Conservation (phyloP, 306 rosid genomes). For the Dicorynia guianensis region DNA sequence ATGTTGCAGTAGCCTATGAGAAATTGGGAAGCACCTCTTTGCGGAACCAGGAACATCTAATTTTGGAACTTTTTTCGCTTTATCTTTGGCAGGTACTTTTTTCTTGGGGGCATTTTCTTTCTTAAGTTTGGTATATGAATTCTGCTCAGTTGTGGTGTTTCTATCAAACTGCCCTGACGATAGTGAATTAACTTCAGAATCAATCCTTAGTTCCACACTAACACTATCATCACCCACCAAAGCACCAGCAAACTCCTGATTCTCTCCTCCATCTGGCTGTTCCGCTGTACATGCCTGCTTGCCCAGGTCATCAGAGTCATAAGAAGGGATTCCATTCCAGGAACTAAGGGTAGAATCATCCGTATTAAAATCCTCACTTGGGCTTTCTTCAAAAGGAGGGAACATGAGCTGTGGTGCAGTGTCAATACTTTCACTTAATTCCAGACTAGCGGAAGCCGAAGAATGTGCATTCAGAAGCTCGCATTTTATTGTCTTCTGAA, state of each 20-base stretch:
- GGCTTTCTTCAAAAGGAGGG: constrained; percentile 44
- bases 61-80: constrained; percentile 49
- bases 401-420: constrained; percentile 33
- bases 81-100: constrained; percentile 49
- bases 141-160: constrained; percentile 42
- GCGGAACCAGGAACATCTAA: constrained; percentile 69
- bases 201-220: constrained; percentile 40
- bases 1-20: constrained; percentile 7
- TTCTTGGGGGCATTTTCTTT: constrained; percentile 47
- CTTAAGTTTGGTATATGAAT: constrained; percentile 45
- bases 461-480: constrained; percentile 55
- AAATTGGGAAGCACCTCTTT: constrained; percentile 61
- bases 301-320: constrained; percentile 49
- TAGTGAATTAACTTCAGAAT: constrained; percentile 40
- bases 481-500: constrained; percentile 79
- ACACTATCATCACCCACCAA: constrained; percentile 29
- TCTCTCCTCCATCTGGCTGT: constrained; percentile 45
- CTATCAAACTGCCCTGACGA: constrained; percentile 42
- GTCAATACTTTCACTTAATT: constrained; percentile 21
- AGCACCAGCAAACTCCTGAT: constrained; percentile 35
- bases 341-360: constrained; percentile 42
- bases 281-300: constrained; percentile 42
- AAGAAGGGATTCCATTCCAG: constrained; percentile 47
- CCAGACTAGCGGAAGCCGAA: constrained; percentile 42
- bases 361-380: constrained; percentile 27